These are phyloP conservation scores for Murraya koenigii DNA, from an alignment of 345 rosid genomes.

Conservation along the genomic window DNA sequence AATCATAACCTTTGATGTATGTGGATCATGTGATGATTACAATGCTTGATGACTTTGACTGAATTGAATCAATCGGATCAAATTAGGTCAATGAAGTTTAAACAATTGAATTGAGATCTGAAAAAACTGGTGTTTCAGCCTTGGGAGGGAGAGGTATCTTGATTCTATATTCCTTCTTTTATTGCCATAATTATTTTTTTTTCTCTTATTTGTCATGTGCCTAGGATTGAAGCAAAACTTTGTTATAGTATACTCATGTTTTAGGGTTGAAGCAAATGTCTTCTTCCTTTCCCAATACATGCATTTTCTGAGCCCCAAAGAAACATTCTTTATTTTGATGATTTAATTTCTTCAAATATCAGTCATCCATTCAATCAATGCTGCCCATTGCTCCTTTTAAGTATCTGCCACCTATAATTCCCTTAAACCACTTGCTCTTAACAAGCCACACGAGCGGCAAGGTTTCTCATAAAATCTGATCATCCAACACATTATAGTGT, in stretches of 20 bases:
- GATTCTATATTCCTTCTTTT: background rate
- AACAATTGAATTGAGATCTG: background rate
- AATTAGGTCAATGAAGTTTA: background rate
- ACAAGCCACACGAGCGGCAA: background rate
- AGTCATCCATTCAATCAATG: background rate
- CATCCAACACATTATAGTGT: background rate
- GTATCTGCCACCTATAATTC: background rate
- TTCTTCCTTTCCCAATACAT: constrained; percentile 5
- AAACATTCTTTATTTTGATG: background rate
- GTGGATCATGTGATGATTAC: background rate
- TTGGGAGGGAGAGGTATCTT: background rate
- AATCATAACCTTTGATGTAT: background rate
- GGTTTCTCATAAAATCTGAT: background rate
- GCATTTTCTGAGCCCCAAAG: background rate
- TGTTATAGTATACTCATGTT: background rate
- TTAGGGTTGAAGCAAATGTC: constrained; percentile 14
- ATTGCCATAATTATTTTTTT: background rate
- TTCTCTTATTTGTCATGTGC: background rate
- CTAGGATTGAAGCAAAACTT: background rate
- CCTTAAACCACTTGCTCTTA: background rate
- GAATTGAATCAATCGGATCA: background rate
- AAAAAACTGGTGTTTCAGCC: background rate
- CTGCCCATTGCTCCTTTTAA: background rate
- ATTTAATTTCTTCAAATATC: background rate
- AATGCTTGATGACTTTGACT: background rate